A percentile compares a stretch with the other conserved stretches of the same genome.
These are phyloP conservation scores for Globisporangium paddicum DNA, from an alignment of 352 stramenopile genomes.

Conservation along the genomic window DNA sequence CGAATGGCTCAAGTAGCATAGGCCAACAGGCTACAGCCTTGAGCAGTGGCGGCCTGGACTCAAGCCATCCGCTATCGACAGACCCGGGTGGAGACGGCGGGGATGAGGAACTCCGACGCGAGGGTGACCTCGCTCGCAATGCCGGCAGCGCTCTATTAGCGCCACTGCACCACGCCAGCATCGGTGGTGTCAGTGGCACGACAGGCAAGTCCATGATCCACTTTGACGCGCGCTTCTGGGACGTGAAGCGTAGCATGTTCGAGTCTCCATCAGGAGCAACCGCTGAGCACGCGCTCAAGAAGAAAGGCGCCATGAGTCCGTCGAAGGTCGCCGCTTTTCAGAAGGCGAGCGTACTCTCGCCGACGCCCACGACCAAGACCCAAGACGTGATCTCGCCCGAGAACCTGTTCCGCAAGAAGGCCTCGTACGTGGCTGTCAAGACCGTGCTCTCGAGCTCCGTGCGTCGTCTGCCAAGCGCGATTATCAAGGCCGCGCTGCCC, in stretches of 20 bases:
- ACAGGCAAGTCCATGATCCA: slow-evolving; percentile 19
- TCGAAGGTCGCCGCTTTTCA: slow-evolving; percentile 42
- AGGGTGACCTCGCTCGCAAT: background rate
- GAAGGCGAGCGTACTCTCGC: slow-evolving; percentile 33
- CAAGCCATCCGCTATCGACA: background rate
- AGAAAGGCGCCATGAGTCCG: slow-evolving; percentile 35
- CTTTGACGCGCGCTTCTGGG: slow-evolving; percentile 63
- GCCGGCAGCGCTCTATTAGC: slow-evolving; percentile 1
- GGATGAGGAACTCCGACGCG: slow-evolving; percentile 20
- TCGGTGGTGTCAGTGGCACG: slow-evolving; percentile 1
- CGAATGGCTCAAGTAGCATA: background rate
- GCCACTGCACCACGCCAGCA: background rate
- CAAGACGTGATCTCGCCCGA: slow-evolving; percentile 60
- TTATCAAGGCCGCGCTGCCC: slow-evolving; percentile 25
- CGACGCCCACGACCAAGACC: slow-evolving; percentile 26
- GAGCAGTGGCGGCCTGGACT: background rate
- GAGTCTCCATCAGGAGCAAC: slow-evolving; percentile 13
- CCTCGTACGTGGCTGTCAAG: slow-evolving; percentile 55
- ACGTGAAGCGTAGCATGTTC: slow-evolving; percentile 70
- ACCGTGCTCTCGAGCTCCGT: slow-evolving; percentile 53
- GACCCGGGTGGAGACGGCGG: slow-evolving; percentile 8
- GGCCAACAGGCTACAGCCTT: background rate
- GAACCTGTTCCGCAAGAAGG: slow-evolving; percentile 63
- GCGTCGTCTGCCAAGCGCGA: slow-evolving; percentile 31
- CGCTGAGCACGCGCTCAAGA: slow-evolving; percentile 26